Base-by-base conservation (phyloP, 2,329 filamentous ascomycete genomes). In the Davidsoniella neocaledoniae region DNA sequence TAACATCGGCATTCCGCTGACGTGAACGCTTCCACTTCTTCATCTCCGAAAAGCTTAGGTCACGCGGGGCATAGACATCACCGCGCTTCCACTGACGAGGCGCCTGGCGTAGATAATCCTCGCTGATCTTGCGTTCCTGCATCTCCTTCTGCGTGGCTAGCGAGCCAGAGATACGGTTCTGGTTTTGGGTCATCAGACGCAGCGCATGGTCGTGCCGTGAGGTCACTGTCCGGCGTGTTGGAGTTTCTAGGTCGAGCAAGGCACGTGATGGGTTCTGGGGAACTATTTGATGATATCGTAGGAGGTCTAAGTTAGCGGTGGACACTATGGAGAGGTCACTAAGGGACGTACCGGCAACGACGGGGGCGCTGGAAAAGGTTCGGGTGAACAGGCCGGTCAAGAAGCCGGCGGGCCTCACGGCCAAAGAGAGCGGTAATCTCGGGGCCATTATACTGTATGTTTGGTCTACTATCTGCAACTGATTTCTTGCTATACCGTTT, bases 1-100 rank as follows among this genome's bases (percentile, higher is more conserved):
- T 78, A 5, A 83, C 76, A 63, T 98, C 90, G 49, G 62, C 69
- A 39, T 71, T 67, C 50, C 76, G 76, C 19, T 68, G 64, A 54
- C 74, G 74, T 56, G 66, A 66, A 61, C 67, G 71, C 63, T 74
- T 79, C 82, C 83, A 94, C 70, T 94, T 94, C 60, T 67, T 67
- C 77, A 84, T 81, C 73, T 95, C 88, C 36, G 70, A 67, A 21
- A 79, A 72, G 50, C 77, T 82, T 61, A 98, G 64, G 65, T 98
- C 91, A 61, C 88, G 84, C 33, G 91, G 91, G 53, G 87, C 76
- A 66, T 96, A 96, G 48, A 95, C 73, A 61, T 96, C 88, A 57
- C 91, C 91, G 0, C 68, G 59, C 58, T 72, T 70, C 81, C 83
- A 96, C 39, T 73, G 71, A 44, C 88, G 79, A 36, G 76, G 72